A percentile compares a stretch with the other conserved stretches of the same genome.
phyloP scores from a whole-genome alignment of 495 filamentous ascomycete species.

The Penicillium ucsense region DNA sequence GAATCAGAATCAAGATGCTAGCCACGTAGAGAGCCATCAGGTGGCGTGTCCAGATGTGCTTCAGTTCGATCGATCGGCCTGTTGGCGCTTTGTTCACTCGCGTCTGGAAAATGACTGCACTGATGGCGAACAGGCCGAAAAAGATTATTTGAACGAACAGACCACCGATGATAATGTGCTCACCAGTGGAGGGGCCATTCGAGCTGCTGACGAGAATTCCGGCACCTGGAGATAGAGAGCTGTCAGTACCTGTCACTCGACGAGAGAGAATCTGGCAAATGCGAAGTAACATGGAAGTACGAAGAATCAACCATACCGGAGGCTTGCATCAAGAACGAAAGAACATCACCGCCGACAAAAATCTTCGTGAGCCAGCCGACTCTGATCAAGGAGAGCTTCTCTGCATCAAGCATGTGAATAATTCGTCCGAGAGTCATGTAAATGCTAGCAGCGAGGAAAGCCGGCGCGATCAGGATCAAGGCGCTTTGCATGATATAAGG shows the following conservation, averaged over 20 bases:
- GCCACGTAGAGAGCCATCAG: conserved; percentile 43
- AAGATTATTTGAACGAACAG: conserved; percentile 43
- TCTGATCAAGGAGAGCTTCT: conserved; percentile 28
- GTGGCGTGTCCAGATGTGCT: conserved; percentile 39
- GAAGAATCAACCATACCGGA: conserved; percentile 8
- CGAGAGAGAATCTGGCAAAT: not conserved
- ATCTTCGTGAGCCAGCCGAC: conserved; percentile 38
- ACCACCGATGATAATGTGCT: conserved; percentile 37
- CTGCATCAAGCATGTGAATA: conserved; percentile 33
- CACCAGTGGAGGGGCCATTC: conserved; percentile 9
- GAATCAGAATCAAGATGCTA: conserved; percentile 48
- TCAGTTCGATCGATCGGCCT: conserved; percentile 8
- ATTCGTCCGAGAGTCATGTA: conserved; percentile 48
- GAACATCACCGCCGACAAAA: conserved; percentile 26
- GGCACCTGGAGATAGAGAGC: conserved; percentile 11
- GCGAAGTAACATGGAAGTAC: not conserved
- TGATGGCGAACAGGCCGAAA: conserved; percentile 44
- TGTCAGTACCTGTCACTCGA: not conserved
- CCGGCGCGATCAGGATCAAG: conserved; percentile 43
- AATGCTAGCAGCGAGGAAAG: conserved; percentile 43
- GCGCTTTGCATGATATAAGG: conserved; percentile 44
- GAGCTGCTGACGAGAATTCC: conserved; percentile 24
- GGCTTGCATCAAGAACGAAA: conserved; percentile 37
- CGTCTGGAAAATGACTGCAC: conserved; percentile 30
- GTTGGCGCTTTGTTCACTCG: conserved; percentile 22